Evolutionary conservation across 805 yeast species (phyloP), one percentile per base, ranked within the genome.

Genomic region (Yarrowia deformans): DNA sequence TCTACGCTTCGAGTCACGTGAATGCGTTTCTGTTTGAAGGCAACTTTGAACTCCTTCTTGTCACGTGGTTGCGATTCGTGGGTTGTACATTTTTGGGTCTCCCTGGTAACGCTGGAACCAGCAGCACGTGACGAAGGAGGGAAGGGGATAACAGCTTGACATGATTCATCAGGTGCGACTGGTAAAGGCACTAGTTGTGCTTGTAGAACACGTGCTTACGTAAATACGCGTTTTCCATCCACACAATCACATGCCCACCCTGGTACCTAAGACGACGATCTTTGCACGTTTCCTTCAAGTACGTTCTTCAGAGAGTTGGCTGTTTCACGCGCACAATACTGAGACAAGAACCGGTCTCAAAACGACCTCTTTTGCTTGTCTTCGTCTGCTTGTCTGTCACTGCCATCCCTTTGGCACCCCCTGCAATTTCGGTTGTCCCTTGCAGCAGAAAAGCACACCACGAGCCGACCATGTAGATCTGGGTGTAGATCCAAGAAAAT

Each of bases 351-450:
- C 50, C 14, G 6, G 49, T 45, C 49, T 45, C 29, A 23, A 23
- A 23, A 23, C 29, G 29, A 23, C 29, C 46, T 42, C 19, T 42
- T 9, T 34, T 9, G 8, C 50, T 19, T 43, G 23, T 18, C 23
- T 43, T n/a, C 48, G 1, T 12, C 4, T 43, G 23, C 48, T 43
- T 43, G 23, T n/a, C 48, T 42, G 13, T n/a, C 48, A 13, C 48
- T 43, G 23, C 35, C 19, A 29, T 18, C 58, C 58, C 58, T 52
- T 50, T n/a, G 19, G 10, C 39, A 50, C 56, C 45, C 58, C 60
- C 60, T 54, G 60, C 60, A 54, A 54, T 39, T 39, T 54, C 60
- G 60, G 45, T 39, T 54, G 60, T 54, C 60, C 60, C 60, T 54
- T 54, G 60, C 60, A 54, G 60, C 60, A 37, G 14, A 3, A 9